phyloP scores from a whole-genome alignment of 1,284 basidiomycete species.

The Fomes fomentarius region DNA sequence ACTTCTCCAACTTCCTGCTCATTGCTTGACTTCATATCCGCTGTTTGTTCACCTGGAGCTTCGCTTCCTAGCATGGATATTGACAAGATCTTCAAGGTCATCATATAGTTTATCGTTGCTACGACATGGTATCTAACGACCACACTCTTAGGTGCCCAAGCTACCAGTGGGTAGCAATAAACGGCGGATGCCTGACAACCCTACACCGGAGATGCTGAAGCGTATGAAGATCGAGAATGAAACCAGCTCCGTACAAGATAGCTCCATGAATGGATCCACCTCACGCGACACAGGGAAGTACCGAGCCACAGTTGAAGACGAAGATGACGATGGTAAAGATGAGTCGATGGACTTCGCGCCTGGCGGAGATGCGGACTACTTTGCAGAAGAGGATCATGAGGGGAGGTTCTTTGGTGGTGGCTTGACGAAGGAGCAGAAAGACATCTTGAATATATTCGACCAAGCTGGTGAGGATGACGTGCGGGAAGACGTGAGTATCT shows the following conservation, averaged over 20 bases:
- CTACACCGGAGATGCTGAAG: slow-evolving; percentile 81
- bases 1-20: not conserved
- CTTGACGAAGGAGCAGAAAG: slow-evolving; percentile 87
- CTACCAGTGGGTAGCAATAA: slow-evolving; percentile 68
- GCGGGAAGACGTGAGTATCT: slow-evolving; percentile 65
- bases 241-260: not conserved
- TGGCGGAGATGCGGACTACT: slow-evolving; percentile 87
- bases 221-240: slow-evolving; percentile 62
- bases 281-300: slow-evolving; percentile 36
- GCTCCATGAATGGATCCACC: slow-evolving; percentile 1
- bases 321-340: slow-evolving; percentile 46
- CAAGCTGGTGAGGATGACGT: slow-evolving; percentile 63
- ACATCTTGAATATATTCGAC: slow-evolving; percentile 90
- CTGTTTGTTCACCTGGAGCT: not conserved
- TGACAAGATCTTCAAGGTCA: slow-evolving; percentile 79
- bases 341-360: slow-evolving; percentile 67
- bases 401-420: slow-evolving; percentile 95
- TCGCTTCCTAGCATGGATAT: slow-evolving; percentile 60
- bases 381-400: slow-evolving; percentile 88
- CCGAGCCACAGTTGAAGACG: slow-evolving; percentile 62
- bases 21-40: too few relatives aligned
- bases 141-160: slow-evolving; percentile 63
- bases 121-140: too few relatives aligned
- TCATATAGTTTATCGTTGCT: too few relatives aligned
- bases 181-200: slow-evolving; percentile 82